Percentiles rank a stretch among this genome's conserved stretches.
Conservation (phyloP, 768 basidiomycete genomes). For the Xerocomellus intermedius region DNA sequence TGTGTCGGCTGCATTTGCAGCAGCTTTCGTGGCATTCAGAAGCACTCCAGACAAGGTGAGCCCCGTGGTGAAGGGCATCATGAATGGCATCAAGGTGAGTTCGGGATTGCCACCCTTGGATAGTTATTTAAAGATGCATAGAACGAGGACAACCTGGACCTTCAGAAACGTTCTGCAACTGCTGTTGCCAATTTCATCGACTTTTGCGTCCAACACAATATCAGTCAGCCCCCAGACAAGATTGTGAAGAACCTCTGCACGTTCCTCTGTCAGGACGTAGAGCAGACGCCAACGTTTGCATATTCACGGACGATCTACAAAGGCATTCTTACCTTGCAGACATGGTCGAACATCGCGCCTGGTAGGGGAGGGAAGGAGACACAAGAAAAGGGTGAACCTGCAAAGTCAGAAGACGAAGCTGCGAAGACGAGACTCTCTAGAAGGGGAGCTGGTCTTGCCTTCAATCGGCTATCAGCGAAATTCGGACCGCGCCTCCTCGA, state of each 20-base stretch:
- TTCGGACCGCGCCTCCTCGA: slow-evolving; percentile 75
- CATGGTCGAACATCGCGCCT: slow-evolving; percentile 37
- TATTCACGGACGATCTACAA: slow-evolving; percentile 56
- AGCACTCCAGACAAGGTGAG: slow-evolving; percentile 91
- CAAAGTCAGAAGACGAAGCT: slow-evolving; percentile 51
- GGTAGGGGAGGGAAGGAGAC: slow-evolving; percentile 38
- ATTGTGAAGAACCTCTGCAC: slow-evolving; percentile 97
- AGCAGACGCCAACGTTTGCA: slow-evolving; percentile 87
- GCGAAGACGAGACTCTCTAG: slow-evolving; percentile 69
- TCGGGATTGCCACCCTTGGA: background rate
- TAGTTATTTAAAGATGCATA: slow-evolving; percentile 30
- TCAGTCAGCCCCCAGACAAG: slow-evolving; percentile 88
- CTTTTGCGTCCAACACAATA: slow-evolving; percentile 71
- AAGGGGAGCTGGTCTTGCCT: slow-evolving; percentile 82
- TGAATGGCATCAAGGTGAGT: slow-evolving; percentile 94
- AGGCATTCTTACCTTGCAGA: slow-evolving; percentile 77
- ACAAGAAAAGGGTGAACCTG: slow-evolving; percentile 40
- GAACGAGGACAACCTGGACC: slow-evolving; percentile 85
- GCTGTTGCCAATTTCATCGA: slow-evolving; percentile 87
- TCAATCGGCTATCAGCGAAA: slow-evolving; percentile 69
- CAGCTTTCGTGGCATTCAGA: slow-evolving; percentile 84
- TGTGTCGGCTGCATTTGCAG: slow-evolving; percentile 86
- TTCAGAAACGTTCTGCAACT: slow-evolving; percentile 84
- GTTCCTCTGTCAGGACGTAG: slow-evolving; percentile 90
- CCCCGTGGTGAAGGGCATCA: slow-evolving; percentile 93